Base-by-base conservation (phyloP, 2,329 filamentous ascomycete genomes). In the Penicillium sp. region DNA sequence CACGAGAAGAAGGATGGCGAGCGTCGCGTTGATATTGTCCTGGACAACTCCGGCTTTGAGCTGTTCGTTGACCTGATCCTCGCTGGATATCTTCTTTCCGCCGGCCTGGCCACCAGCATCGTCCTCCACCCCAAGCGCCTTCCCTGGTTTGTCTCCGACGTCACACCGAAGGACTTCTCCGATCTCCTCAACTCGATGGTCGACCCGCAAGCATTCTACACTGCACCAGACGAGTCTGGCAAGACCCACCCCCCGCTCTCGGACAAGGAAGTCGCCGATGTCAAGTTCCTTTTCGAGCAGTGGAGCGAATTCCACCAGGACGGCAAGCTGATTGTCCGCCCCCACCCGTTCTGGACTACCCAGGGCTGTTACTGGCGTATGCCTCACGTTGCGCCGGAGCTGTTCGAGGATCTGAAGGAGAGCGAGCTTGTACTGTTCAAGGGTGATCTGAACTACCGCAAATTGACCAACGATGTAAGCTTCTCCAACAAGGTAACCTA, bases 101-200 rank as follows among this genome's bases (percentile, higher is more conserved):
- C 90, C 0, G 89, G 88, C 0, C 83, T 99, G 5, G 94, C 94
- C 0, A 96, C 92, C 0, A 84, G 85, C 22, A 81, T 99, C 13
- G 85, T 97, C 18, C 81, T 99, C 9, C 92, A 96, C 66, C 92
- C 94, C 46, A 99, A 99, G 76, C 87, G 85, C 20, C 92, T 99
- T 52, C 94, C 94, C 0, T 99, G 94, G 94, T 99, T 97, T 68
- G 94, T 99, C 43, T 96, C 91, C 0, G 94, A 99, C 65, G 94
- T 97, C 3, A 74, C 96, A 10, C 92, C 92, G 0, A 80, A 78
- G 36, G 94, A 99, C 73, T 96, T 97, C 63, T 80, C 79, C 1
- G 85, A 87, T n/a, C 81, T 97, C 2, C 82, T 99, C 46, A 85
- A 82, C 56, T 89, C 88, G 4, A 81, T 99, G n/a, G 83, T 86